Evolutionary conservation across 495 filamentous ascomycete genomes (phyloP), one percentile per base, ranked within the genome.

Genomic region (Aspergillus affinis): DNA sequence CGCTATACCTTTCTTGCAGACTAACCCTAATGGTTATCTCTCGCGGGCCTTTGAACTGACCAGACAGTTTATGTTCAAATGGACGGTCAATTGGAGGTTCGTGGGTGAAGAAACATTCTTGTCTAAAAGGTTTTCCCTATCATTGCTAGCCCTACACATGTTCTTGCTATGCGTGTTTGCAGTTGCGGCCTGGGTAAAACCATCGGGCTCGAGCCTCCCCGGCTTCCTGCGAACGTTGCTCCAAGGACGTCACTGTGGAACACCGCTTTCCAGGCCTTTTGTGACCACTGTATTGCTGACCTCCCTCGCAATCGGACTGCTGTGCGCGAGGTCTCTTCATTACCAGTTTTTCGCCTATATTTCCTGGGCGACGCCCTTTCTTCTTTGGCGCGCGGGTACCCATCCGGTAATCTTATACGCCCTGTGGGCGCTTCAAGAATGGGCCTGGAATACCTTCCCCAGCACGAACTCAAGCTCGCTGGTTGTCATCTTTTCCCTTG

Each of bases 61-160:
- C 27, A 81, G 94, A 49, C 83, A 87, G 63, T 98, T 98, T 71
- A 80, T 96, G 62, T 97, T 91, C 80, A 93, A 96, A 70, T 98
- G 94, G 94, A 98, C 94, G 0, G 94, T 98, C 58, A 98, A 98
- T 72, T 98, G 93, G 93, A 84, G 93, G 48, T 97, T 98, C 64
- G 72, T 97, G 6, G 86, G 87, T 13, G 91, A 97, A 68, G 86
- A 91, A 20, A 72, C 72, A 2, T 98, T 98, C 64, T 79, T 95
- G 21, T 95, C 91, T 53, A 83, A 75, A 55, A 70, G 78, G 13
- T 96, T 97, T 68, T 85, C 92, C 41, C 51, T 86, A 19, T 72
- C 72, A 8, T 77, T 98, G 47, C 75, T 97, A 19, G 80, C 75
- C 6, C 69, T 88, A 53, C 92, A 98, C 75, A 73, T 82, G n/a